Percentiles rank a stretch among this genome's conserved stretches.
Conservation (phyloP, 306 rosid genomes). For the Purshia tridentata region DNA sequence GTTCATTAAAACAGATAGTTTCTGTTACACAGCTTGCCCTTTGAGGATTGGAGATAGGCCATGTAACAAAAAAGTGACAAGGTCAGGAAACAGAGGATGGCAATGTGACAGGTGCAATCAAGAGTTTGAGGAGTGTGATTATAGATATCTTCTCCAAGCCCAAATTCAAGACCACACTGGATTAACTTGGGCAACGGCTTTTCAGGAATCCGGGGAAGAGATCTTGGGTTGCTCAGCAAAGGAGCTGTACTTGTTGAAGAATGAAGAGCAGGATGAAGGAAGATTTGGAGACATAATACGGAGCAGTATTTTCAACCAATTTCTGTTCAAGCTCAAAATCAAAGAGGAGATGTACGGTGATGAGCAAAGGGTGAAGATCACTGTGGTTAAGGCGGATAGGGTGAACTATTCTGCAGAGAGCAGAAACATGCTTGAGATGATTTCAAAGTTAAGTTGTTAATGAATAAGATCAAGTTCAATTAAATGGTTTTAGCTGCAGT, state of each 20-base stretch:
- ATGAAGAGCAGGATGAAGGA: constrained; percentile 67
- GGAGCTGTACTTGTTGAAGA: constrained; percentile 71
- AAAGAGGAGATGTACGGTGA: constrained; percentile 86
- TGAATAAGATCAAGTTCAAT: constrained; percentile 6
- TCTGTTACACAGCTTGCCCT: constrained; percentile 96
- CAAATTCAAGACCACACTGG: constrained; percentile 88
- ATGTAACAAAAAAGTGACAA: constrained; percentile 81
- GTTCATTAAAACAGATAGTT: constrained; percentile 79
- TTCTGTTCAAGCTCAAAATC: constrained; percentile 73
- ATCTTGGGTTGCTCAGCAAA: constrained; percentile 75
- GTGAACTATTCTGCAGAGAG: constrained; percentile 73
- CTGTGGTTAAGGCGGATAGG: constrained; percentile 80
- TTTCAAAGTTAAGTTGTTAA: constrained; percentile 54
- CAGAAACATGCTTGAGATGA: constrained; percentile 59
- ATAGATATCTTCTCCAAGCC: constrained; percentile 95
- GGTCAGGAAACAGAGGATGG: constrained; percentile 64
- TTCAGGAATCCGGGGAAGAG: constrained; percentile 94
- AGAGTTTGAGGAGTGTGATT: constrained; percentile 88
- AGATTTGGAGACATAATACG: constrained; percentile 64
- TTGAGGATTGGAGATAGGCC: constrained; percentile 93
- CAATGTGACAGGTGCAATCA: constrained; percentile 93
- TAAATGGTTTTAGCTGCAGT: constrained; percentile 5
- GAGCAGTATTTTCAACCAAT: constrained; percentile 62
- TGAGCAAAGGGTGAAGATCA: constrained; percentile 85
- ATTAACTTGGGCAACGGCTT: constrained; percentile 93